Percentiles rank a stretch among this genome's conserved stretches.
Conservation (phyloP, 495 filamentous ascomycete species). For the Aspergillus cristatus region DNA sequence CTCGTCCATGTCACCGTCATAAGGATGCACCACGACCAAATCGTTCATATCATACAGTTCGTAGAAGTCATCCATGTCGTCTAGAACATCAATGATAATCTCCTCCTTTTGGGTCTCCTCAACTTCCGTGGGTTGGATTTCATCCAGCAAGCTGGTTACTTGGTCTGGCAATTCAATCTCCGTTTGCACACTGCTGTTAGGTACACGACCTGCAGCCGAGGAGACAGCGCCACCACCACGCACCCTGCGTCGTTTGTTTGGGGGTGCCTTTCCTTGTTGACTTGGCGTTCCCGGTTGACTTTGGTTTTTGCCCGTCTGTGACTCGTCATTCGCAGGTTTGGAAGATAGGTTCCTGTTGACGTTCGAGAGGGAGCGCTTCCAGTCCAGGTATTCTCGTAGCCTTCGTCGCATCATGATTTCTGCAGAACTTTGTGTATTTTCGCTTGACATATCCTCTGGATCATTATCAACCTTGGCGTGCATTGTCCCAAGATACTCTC, state of each 20-base stretch:
- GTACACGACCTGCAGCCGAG: conserved; percentile 43
- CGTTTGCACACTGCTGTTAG: conserved; percentile 60
- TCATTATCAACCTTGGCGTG: conserved; percentile 52
- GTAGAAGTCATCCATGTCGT: conserved; percentile 87
- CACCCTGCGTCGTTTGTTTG: conserved; percentile 83
- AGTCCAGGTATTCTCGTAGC: conserved; percentile 80
- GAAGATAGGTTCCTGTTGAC: conserved; percentile 69
- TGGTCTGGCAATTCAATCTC: conserved; percentile 75
- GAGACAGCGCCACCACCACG: conserved; percentile 64
- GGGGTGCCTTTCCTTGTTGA: conserved; percentile 55
- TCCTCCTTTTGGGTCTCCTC: conserved; percentile 63
- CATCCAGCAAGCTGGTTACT: conserved; percentile 55
- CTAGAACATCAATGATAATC: conserved; percentile 68
- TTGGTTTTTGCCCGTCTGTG: conserved; percentile 11
- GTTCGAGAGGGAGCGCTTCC: conserved; percentile 84
- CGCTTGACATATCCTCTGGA: conserved; percentile 26
- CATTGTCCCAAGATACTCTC: conserved; percentile 89
- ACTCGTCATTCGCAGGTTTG: conserved; percentile 16
- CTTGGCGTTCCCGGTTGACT: conserved; percentile 17
- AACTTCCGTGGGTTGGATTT: conserved; percentile 55
- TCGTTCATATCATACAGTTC: conserved; percentile 89
- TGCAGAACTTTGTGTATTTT: conserved; percentile 54
- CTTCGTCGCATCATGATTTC: conserved; percentile 81
- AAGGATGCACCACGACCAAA: conserved; percentile 82
- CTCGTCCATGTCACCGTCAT: conserved; percentile 92